Evolutionary conservation across 2,329 filamentous ascomycete genomes (phyloP), one percentile per base, ranked within the genome.

Genomic region (Monosporascus sp.): DNA sequence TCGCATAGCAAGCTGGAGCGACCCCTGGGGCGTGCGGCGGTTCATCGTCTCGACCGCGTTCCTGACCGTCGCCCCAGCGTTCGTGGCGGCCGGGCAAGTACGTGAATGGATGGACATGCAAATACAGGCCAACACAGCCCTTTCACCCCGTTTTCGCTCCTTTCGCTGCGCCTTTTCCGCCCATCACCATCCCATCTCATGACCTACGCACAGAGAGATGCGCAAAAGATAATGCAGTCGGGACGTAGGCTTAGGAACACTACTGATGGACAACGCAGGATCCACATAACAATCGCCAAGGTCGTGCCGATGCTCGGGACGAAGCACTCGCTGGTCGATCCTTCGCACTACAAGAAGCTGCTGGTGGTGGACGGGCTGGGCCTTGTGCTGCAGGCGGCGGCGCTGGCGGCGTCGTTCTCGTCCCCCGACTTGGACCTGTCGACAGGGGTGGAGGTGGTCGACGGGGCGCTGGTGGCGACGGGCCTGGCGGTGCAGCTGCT

Each of bases 271-370:
- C 44, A 34, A 7, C 7, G 14, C 55, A 69, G 68, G 20, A 65
- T 70, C 24, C 67, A 68, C 52, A 55, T 62, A 34, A 61, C 54
- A 22, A 59, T 64, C 45, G 57, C 58, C 5, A 54, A 64, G 52
- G 61, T 64, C 17, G 56, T 69, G 24, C 53, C 52, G 14, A 56
- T 60, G 8, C 49, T 71, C 22, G 68, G 68, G 11, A 53, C 56
- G 8, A 64, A 68, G 44, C 64, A 69, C 54, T 64, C 68, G 16
- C 52, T 63, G 37, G 59, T 71, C 41, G 46, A 55, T 3, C 55
- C 63, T 5, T 47, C 52, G 20, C 50, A 56, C 22, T 66, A 67
- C 52, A 44, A 59, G 44, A 54, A 52, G 6, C 48, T 68, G 24
- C 61, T 66, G n/a, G 62, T 59, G 26, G 52, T 63, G 9, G 66